Conservation (phyloP, 2,329 filamentous ascomycete genomes). For the Neocatenulostroma microsporum region DNA sequence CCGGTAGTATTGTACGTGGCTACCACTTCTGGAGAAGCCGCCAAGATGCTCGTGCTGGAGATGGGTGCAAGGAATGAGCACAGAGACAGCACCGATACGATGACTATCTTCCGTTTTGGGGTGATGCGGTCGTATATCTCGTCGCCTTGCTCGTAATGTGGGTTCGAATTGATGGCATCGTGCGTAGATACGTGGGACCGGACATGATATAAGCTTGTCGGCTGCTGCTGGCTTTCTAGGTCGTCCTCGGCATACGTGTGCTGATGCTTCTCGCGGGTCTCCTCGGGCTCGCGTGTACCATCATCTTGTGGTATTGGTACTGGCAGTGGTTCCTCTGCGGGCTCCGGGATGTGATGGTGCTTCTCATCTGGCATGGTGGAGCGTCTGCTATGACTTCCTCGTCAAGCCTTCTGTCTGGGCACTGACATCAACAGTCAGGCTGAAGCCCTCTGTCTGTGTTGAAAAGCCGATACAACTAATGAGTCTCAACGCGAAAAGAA, state of each 20-base stretch:
- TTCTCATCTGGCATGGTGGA: neutral
- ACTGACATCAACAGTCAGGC: neutral
- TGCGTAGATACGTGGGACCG: slow-evolving; percentile 26
- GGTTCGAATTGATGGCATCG: slow-evolving; percentile 19
- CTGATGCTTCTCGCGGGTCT: neutral
- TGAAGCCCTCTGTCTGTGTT: neutral
- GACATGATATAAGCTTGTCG: slow-evolving; percentile 19
- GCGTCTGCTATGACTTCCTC: neutral
- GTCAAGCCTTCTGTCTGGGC: neutral
- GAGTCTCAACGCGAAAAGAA: neutral
- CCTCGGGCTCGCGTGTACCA: slow-evolving; percentile 1
- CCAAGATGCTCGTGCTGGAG: slow-evolving; percentile 63
- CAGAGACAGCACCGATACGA: slow-evolving; percentile 62
- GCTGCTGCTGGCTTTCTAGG: slow-evolving; percentile 8
- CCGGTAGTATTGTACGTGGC: slow-evolving; percentile 50
- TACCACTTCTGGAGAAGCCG: slow-evolving; percentile 68
- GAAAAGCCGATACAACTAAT: neutral
- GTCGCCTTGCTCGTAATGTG: slow-evolving; percentile 39
- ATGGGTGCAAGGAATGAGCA: slow-evolving; percentile 70
- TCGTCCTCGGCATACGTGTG: neutral
- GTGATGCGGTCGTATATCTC: slow-evolving; percentile 59
- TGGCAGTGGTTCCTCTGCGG: slow-evolving; percentile 3
- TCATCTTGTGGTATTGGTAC: neutral
- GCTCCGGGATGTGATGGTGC: neutral
- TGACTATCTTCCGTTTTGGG: slow-evolving; percentile 53